A percentile compares a stretch with the other conserved stretches of the same genome.
Evolutionary conservation across 495 filamentous ascomycete species (phyloP).

Genomic region (Trypethelium eluteriae): DNA sequence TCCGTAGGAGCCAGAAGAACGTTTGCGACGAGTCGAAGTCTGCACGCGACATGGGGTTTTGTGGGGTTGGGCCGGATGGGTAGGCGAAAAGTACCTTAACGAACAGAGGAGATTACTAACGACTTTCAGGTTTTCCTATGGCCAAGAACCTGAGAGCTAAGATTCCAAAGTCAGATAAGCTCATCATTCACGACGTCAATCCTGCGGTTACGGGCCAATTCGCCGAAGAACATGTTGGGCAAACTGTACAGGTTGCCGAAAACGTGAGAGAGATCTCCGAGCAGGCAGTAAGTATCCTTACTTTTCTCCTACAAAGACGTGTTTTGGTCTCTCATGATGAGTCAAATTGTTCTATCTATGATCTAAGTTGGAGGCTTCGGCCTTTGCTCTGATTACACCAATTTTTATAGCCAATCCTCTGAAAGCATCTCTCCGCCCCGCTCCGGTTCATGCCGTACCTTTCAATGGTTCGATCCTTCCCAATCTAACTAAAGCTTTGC

Average conservation of each 20-base stretch:
- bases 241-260: slow-evolving; percentile 31
- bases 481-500: neutral
- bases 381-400: slow-evolving; percentile 34
- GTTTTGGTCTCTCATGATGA: slow-evolving; percentile 25
- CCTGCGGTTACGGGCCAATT: slow-evolving; percentile 30
- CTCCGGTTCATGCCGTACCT: neutral
- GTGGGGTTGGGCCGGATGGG: slow-evolving; percentile 41
- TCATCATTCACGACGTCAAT: slow-evolving; percentile 45
- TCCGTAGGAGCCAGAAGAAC: slow-evolving; percentile 14
- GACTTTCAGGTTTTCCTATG: slow-evolving; percentile 43
- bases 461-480: neutral
- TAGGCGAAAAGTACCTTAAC: slow-evolving; percentile 19
- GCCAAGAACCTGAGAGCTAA: slow-evolving; percentile 44
- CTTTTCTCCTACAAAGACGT: neutral
- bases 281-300: slow-evolving; percentile 36
- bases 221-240: slow-evolving; percentile 27
- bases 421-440: slow-evolving; percentile 16
- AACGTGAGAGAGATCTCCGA: slow-evolving; percentile 40
- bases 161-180: slow-evolving; percentile 33
- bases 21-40: slow-evolving; percentile 21
- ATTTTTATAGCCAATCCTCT: slow-evolving; percentile 40
- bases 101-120: slow-evolving; percentile 10
- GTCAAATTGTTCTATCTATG: slow-evolving; percentile 33
- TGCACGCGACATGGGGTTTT: slow-evolving; percentile 35
- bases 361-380: slow-evolving; percentile 41